Evolutionary conservation across 2,329 filamentous ascomycete species (phyloP), one percentile per base, ranked within the genome.

Genomic region (Colletotrichum sansevieriae): DNA sequence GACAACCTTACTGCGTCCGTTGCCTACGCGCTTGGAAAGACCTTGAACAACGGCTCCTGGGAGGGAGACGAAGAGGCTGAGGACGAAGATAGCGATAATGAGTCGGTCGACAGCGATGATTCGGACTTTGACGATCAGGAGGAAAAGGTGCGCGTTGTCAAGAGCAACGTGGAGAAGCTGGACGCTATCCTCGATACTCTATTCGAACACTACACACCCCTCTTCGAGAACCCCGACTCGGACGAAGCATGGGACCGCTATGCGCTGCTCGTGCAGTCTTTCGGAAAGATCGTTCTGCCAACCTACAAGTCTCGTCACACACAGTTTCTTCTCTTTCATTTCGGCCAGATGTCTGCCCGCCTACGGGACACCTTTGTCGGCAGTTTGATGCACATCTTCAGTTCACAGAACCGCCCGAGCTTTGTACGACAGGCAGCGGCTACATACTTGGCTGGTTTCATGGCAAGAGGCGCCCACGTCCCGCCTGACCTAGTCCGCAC

Each of bases 281-380:
- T 99, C 76, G 88, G 91, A 70, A 92, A 89, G 76, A 93, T 94
- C 75, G 94, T 99, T 68, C 86, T 99, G 35, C 94, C 95, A 3
- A 97, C 94, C 13, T 94, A 96, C 77, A 93, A 94, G 73, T 97
- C 94, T 25, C 91, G 96, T 39, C 95, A 98, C 78, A 94, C 94
- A 0, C 96, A 99, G 75, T 99, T 98, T 74, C 88, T 99, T 55
- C 87, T 98, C 58, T 99, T 99, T 80, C 95, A 98, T 80, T 98
- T 97, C 77, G 92, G 93, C 15, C 95, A 99, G 79, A 88, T 88
- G 66, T 92, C 93, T 9, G 90, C 92, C 35, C 86, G 88, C 51
- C 88, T 97, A 55, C 91, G 93, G 66, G 93, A 96, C 75, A 88
- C 90, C 56, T 98, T 98, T 75, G 91, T 93, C 49, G 91, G 91